A percentile compares a stretch with the other conserved stretches of the same genome.
Conservation (phyloP, 805 yeast species). For the Saccharomycopsis fibuligera region DNA sequence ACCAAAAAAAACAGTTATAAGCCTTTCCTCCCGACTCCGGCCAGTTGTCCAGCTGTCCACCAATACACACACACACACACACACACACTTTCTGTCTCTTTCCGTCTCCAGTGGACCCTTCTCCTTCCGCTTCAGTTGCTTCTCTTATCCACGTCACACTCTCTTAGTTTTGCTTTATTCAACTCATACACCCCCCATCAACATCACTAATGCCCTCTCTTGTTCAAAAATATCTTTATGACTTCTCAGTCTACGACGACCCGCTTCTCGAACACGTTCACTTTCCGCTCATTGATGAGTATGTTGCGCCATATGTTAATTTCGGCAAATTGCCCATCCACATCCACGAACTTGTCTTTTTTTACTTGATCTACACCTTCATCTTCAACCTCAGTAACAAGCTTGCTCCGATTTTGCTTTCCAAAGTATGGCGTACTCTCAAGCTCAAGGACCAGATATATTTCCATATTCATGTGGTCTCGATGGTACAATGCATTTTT, state of each 20-base stretch:
- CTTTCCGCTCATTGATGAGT: constrained; percentile 28
- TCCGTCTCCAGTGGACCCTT: too few relatives aligned
- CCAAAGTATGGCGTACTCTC: constrained; percentile 23
- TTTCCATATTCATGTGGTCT: constrained; percentile 82
- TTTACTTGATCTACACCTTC: constrained; percentile 27
- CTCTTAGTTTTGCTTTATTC: too few relatives aligned
- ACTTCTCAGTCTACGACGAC: constrained; percentile 23
- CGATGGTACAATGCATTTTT: constrained; percentile 72
- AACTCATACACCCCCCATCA: too few relatives aligned
- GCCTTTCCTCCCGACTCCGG: too few relatives aligned
- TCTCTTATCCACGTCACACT: too few relatives aligned
- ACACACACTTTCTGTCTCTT: too few relatives aligned
- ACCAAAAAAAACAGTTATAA: too few relatives aligned
- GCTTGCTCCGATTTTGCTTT: constrained; percentile 24
- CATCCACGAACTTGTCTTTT: constrained; percentile 30
- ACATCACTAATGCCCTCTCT: background rate
- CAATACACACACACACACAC: too few relatives aligned
- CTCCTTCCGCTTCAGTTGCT: too few relatives aligned
- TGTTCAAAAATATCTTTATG: background rate
- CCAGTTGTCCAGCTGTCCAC: too few relatives aligned
- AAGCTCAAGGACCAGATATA: constrained; percentile 48
- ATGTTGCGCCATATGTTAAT: constrained; percentile 24
- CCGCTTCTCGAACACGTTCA: constrained; percentile 24
- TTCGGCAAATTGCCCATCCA: constrained; percentile 25
- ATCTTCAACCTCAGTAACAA: constrained; percentile 25